Conservation (phyloP, 2,329 filamentous ascomycete genomes). For the Dothistroma septosporum region DNA sequence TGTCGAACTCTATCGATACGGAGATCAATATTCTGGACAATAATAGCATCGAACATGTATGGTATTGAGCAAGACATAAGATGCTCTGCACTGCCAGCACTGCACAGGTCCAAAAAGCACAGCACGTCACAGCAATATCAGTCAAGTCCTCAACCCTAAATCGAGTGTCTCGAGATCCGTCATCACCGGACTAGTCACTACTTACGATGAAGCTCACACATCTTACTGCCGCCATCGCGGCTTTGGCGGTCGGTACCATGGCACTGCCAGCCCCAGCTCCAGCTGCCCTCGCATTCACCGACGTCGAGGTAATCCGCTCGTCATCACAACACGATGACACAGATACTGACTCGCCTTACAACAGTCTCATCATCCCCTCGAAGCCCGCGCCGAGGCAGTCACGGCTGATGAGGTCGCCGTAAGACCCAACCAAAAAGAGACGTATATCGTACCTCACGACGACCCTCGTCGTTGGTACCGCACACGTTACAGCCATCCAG, state of each 20-base stretch:
- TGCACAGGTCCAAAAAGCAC: background rate
- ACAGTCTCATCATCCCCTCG: background rate
- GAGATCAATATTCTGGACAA: background rate
- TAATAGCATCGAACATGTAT: background rate
- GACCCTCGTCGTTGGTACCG: too few relatives aligned
- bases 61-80: background rate
- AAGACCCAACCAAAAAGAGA: too few relatives aligned
- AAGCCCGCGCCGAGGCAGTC: background rate
- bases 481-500: too few relatives aligned
- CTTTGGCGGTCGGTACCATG: background rate
- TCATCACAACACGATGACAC: background rate
- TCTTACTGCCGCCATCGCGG: background rate
- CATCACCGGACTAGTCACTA: background rate
- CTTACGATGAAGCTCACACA: background rate
- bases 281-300: background rate
- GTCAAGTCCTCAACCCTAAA: background rate
- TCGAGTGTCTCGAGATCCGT: background rate
- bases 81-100: background rate
- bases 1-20: background rate
- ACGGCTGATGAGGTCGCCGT: too few relatives aligned
- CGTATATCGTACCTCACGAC: too few relatives aligned
- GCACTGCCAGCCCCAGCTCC: background rate
- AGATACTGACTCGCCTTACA: background rate
- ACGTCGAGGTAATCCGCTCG: background rate
- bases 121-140: background rate